Conservation (phyloP, 2,329 filamentous ascomycete genomes). For the Botrytis squamosa region DNA sequence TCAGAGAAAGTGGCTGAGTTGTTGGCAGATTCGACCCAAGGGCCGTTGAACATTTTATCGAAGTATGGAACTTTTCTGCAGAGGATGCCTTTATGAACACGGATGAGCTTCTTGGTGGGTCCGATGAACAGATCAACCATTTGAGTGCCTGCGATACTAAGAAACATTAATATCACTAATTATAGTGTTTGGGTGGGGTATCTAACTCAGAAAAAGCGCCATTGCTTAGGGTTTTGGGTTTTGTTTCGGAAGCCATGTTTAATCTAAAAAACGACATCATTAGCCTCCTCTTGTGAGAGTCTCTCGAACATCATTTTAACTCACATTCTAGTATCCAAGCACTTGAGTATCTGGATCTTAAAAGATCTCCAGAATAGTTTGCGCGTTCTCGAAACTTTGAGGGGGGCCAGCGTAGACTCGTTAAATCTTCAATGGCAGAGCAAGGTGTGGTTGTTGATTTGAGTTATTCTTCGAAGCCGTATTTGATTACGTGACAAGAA, state of each 20-base stretch:
- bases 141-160: neutral
- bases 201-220: too few species aligned
- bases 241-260: neutral
- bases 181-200: too few species aligned
- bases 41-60: conserved; percentile 19
- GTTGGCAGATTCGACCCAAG: conserved; percentile 4
- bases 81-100: conserved; percentile 20
- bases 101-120: conserved; percentile 9
- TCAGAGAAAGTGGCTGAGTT: conserved; percentile 16
- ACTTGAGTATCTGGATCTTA: neutral
- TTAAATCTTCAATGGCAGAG: neutral
- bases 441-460: neutral
- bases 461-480: neutral
- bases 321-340: neutral
- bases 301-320: neutral
- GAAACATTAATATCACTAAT: too few species aligned
- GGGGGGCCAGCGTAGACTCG: neutral
- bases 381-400: neutral
- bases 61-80: conserved; percentile 17
- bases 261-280: neutral
- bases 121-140: conserved; percentile 27
- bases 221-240: too few species aligned
- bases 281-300: neutral
- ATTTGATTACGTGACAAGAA: neutral
- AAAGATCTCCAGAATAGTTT: neutral